Evolutionary conservation across 2,329 filamentous ascomycete species (phyloP).

Genomic region (Alternaria hordeiaustralica): DNA sequence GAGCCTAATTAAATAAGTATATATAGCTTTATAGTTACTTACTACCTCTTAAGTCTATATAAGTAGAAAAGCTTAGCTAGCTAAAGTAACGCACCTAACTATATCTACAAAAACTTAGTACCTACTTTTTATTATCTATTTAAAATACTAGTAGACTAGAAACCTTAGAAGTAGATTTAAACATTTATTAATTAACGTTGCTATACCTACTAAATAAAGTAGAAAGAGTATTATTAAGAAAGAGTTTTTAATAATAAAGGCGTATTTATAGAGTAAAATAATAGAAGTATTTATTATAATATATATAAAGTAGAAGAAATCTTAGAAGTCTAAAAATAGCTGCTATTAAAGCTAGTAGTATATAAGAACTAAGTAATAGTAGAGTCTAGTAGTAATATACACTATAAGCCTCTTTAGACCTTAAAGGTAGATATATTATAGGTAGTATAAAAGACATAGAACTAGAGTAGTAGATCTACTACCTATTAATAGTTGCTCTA

Average conservation of each 20-base stretch:
- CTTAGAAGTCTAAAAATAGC: slow-evolving; percentile 11
- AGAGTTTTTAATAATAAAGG: slow-evolving; percentile 8
- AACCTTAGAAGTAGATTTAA: background rate
- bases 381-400: background rate
- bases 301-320: slow-evolving; percentile 3
- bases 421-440: background rate
- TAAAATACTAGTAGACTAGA: background rate
- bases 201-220: background rate
- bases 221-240: background rate
- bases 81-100: background rate
- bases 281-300: background rate
- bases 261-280: background rate
- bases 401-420: background rate
- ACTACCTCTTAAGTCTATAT: too few species aligned
- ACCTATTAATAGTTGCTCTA: background rate
- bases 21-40: too few species aligned
- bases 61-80: too few species aligned
- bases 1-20: too few species aligned
- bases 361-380: slow-evolving; percentile 6
- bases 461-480: background rate
- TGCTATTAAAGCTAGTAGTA: slow-evolving; percentile 14
- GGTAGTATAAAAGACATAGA: background rate
- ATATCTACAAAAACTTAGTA: background rate
- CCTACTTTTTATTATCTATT: background rate
- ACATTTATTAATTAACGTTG: background rate